These are phyloP conservation scores for Tylopilus plumbeoviolaceoides DNA, from an alignment of 768 basidiomycete species.

Conservation along the genomic window DNA sequence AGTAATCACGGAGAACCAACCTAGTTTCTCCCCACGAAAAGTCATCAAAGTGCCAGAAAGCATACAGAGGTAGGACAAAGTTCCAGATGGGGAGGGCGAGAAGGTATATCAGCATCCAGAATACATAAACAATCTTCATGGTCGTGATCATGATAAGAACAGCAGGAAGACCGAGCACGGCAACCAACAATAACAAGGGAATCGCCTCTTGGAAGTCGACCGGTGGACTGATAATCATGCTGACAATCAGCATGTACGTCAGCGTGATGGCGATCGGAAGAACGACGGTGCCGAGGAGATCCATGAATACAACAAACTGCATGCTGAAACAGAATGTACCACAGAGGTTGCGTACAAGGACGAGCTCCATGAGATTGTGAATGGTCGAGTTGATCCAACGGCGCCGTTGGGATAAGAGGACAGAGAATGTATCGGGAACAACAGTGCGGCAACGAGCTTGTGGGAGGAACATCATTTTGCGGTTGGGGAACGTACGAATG, in stretches of 20 bases:
- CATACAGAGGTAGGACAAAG: constrained; percentile 88
- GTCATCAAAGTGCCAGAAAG: constrained; percentile 99
- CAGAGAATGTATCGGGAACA: constrained; percentile 90
- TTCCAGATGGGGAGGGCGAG: constrained; percentile 95
- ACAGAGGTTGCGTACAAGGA: constrained; percentile 93
- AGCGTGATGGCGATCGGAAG: constrained; percentile 91
- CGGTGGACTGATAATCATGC: constrained; percentile 77
- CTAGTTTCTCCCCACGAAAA: constrained; percentile 99
- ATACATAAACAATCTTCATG: constrained; percentile 89
- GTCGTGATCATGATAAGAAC: constrained; percentile 93
- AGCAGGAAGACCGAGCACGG: constrained; percentile 91
- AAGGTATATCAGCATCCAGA: constrained; percentile 98
- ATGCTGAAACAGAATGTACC: constrained; percentile 99
- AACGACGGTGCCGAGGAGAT: constrained; percentile 86
- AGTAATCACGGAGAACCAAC: constrained; percentile 38
- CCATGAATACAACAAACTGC: constrained; percentile 99
- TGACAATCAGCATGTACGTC: constrained; percentile 84
- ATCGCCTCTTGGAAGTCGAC: constrained; percentile 88
- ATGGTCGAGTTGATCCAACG: constrained; percentile 99
- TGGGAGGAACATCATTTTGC: constrained; percentile 99
- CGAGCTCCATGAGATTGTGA: constrained; percentile 98
- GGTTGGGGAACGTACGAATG: constrained; percentile 93
- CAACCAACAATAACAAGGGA: constrained; percentile 81
- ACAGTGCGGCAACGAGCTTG: constrained; percentile 94
- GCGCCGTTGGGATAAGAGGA: constrained; percentile 93